Percentiles rank a stretch among this genome's conserved stretches.
phyloP scores from a whole-genome alignment of 306 rosid species.

The cucumber (Cucumis sativus) region DNA sequence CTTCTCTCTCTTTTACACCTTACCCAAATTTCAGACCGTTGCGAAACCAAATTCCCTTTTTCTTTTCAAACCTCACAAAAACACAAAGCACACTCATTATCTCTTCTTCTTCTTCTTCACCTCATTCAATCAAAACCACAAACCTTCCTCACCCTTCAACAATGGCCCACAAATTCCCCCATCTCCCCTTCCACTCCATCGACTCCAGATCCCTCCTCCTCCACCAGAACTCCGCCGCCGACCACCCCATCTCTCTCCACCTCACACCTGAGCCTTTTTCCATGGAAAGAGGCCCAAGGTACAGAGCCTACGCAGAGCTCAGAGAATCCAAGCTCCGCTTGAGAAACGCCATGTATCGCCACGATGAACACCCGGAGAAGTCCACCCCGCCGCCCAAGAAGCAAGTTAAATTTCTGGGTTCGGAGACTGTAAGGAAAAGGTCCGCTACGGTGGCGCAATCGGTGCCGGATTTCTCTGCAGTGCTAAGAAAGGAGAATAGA shows the following conservation, averaged over 20 bases:
- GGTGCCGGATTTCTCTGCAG: constrained; percentile 80
- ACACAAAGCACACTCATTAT: no score
- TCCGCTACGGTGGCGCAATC: constrained; percentile 62
- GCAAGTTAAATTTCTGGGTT: constrained; percentile 44
- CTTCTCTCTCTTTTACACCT: neutral
- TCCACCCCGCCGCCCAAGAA: constrained; percentile 41
- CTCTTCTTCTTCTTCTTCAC: neutral
- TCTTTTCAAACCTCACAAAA: neutral
- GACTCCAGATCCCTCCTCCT: constrained; percentile 65
- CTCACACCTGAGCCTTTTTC: constrained; percentile 28
- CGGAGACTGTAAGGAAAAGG: constrained; percentile 17
- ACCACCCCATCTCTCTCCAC: constrained; percentile 25
- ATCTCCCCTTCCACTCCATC: constrained; percentile 34
- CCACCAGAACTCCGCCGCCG: constrained; percentile 28
- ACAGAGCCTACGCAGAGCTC: constrained; percentile 50
- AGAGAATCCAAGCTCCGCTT: constrained; percentile 46
- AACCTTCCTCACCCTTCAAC: neutral
- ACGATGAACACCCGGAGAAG: constrained; percentile 14
- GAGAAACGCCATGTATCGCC: constrained; percentile 19
- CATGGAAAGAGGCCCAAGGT: constrained; percentile 76
- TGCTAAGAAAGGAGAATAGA: constrained; percentile 64
- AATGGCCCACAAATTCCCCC: constrained; percentile 37
- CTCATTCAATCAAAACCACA: neutral
- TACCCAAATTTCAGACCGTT: constrained; percentile 6
- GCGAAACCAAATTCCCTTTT: neutral